Conservation (phyloP, 2,329 filamentous ascomycete genomes). For the Nannizziopsis arthrosporioides region DNA sequence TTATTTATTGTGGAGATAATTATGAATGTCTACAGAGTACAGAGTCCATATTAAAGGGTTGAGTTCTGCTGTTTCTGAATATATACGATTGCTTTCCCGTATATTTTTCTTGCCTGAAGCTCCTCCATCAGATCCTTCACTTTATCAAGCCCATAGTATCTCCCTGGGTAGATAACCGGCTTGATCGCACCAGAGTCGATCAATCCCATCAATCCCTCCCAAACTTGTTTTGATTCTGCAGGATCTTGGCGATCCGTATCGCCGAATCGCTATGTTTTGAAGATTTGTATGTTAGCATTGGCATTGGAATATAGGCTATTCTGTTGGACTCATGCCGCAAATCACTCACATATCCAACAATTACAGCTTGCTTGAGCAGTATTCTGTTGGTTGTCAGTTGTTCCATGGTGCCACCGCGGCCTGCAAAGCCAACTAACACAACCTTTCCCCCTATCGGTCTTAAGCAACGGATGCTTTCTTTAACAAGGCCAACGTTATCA, state of each 20-base stretch:
- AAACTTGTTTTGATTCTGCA: constrained; percentile 38
- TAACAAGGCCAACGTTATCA: constrained; percentile 48
- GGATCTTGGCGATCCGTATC: constrained; percentile 44
- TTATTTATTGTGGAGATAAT: not conserved
- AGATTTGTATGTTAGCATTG: not conserved
- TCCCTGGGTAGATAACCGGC: constrained; percentile 40
- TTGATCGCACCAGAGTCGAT: constrained; percentile 39
- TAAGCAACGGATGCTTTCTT: constrained; percentile 43
- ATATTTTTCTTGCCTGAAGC: constrained; percentile 40
- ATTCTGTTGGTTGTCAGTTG: constrained; percentile 44
- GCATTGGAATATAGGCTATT: too few relatives aligned
- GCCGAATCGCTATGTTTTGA: constrained; percentile 37
- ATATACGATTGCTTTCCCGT: constrained; percentile 47
- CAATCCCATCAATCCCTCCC: constrained; percentile 41
- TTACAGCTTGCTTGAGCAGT: constrained; percentile 41
- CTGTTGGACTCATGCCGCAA: too few relatives aligned
- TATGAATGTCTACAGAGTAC: not conserved
- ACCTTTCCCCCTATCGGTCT: constrained; percentile 42
- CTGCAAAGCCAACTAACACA: constrained; percentile 49
- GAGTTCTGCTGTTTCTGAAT: constrained; percentile 19
- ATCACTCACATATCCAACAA: constrained; percentile 39
- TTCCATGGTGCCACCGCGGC: constrained; percentile 43
- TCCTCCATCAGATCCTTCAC: constrained; percentile 43
- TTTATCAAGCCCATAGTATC: constrained; percentile 41
- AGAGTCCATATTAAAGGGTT: not conserved